Base-by-base conservation (phyloP, 805 yeast genomes). In the Clavispora phyllophila region DNA sequence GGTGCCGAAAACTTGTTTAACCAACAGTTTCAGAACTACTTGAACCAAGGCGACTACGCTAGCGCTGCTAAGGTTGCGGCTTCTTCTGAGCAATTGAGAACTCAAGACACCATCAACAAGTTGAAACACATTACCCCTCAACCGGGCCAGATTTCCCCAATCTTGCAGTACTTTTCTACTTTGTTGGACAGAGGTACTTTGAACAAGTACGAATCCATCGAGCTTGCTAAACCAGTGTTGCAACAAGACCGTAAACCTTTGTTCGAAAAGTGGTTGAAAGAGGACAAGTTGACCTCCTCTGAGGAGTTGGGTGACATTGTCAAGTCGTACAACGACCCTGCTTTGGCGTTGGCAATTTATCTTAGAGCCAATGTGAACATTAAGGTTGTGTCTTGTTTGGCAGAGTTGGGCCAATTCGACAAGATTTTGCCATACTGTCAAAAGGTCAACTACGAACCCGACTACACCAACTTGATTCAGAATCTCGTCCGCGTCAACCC, bases 11-110 rank as follows among this genome's bases (percentile, higher is more conserved):
- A 81, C 57, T 75, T 93, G 49, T 90, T 93, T 66, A 70, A 76
- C 46, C 96, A 89, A 67, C 98, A 91, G 68, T 93, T 93, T 70
- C 95, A 89, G 58, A 81, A 82, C 62, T 76, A 83, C 56, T 74
- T 93, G 56, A 78, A 80, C 51, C 81, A 81, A 54, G 96, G 96
- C 54, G 93, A 89, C 62, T 93, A 89, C 60, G 74, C 81, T 43
- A 82, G 83, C 55, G 99, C 99, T 41, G 99, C 98, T 39, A 88
- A 88, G 68, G 87, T 91, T 46, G 99, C 99, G 29, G 98, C 98
- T 12, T 83, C 96, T 29, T 87, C 96, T 13, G 88, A 87, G 43
- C 88, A 87, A 58, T 74, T 93, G 66, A 82, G 99, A 72, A 90
- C 96, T 36, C 95, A 87, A 45, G 95, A 87, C 49, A 93, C 98